Base-by-base conservation (phyloP, 2,329 filamentous ascomycete genomes). In the Colletotrichum cordylinicola region DNA sequence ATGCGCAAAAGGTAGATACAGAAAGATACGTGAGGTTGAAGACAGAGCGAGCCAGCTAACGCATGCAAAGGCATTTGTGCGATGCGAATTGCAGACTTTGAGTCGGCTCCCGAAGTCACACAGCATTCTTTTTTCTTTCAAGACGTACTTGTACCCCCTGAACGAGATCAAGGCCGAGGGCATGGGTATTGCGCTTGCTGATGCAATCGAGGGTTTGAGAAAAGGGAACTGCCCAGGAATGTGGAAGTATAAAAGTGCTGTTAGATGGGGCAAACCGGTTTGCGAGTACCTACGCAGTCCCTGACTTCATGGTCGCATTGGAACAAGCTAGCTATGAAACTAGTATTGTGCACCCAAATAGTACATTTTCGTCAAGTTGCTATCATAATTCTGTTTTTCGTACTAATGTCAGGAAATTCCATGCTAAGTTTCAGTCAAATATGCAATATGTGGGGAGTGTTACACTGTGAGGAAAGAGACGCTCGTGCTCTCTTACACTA, bases 41-140 rank as follows among this genome's bases (percentile, higher is more conserved):
- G 15, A 15, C 12, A 8, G 9, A 10, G 13, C 4, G n/a, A 48
- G 43, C 43, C 43, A 35, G 35, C 64, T 75, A 4, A 75, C 43
- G 13, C 9, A 10, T 58, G 27, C 61, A 62, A 86, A 84, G 80
- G 84, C 8, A 82, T 62, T 76, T 89, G 6, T 84, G 88, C 27
- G 85, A 88, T 69, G 67, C 35, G 89, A 92, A 79, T 82, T 90
- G 15, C 90, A 91, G 78, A 89, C 88, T 0, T 77, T 91, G 35
- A 88, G 84, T 2, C 84, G 89, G 2, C 83, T 91, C 9, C 89
- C 89, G 1, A 78, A 83, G 72, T 88, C 87, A 0, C 79, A 80
- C 4, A 86, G 87, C 1, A 80, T 91, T 4, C 79, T 91, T 12
- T 91, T 91, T 80, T 89, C 88, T 10, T 90, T 91, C 83, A 91